Conservation (phyloP, 2,329 filamentous ascomycete species). For the Aureobasidium namibiae region DNA sequence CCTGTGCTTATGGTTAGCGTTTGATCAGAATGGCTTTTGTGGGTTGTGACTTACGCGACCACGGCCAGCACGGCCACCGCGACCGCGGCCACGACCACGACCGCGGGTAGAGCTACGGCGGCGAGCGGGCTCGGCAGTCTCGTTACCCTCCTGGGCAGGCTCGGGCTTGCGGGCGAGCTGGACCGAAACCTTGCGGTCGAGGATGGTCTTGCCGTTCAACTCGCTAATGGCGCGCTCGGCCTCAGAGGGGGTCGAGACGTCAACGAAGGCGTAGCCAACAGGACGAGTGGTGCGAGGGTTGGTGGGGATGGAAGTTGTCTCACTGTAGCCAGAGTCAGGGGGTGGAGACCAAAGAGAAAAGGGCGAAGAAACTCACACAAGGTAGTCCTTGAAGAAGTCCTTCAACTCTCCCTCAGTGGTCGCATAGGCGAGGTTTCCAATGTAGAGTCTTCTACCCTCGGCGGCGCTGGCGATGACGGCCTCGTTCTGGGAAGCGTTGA, state of each 20-base stretch:
- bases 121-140: slow-evolving; percentile 59
- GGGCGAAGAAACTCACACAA: slow-evolving; percentile 68
- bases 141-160: slow-evolving; percentile 69
- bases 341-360: neutral
- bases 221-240: slow-evolving; percentile 91
- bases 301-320: slow-evolving; percentile 98
- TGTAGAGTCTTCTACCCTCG: slow-evolving; percentile 98
- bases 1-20: neutral
- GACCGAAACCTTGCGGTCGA: slow-evolving; percentile 98
- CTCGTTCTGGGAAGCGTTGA: slow-evolving; percentile 70
- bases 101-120: slow-evolving; percentile 49
- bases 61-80: slow-evolving; percentile 51
- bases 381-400: slow-evolving; percentile 99
- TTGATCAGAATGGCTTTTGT: neutral
- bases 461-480: slow-evolving; percentile 94
- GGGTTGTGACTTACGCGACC: slow-evolving; percentile 53
- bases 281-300: slow-evolving; percentile 98
- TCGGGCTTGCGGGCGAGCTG: slow-evolving; percentile 98
- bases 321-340: slow-evolving; percentile 49
- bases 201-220: slow-evolving; percentile 94
- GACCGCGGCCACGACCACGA: slow-evolving; percentile 50
- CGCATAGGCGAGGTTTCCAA: slow-evolving; percentile 99
- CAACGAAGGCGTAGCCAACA: slow-evolving; percentile 98
- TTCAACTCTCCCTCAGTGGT: slow-evolving; percentile 99
- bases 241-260: slow-evolving; percentile 88